phyloP scores from a whole-genome alignment of 495 filamentous ascomycete genomes.

The Elaphomyces granulatus region DNA sequence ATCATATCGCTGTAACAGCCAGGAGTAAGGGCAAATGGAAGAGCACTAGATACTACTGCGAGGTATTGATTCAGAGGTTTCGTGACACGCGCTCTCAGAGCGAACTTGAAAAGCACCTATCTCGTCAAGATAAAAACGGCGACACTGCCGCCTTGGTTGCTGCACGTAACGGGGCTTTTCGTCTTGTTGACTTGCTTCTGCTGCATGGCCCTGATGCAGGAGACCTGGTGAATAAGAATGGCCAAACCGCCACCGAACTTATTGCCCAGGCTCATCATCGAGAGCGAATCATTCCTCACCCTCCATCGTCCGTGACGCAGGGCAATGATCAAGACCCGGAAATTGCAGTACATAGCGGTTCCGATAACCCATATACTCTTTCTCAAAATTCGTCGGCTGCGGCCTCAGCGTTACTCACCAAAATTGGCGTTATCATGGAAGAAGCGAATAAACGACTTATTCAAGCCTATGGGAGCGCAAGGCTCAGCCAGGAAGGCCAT shows the following conservation, averaged over 20 bases:
- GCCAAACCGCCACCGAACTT: conserved; percentile 63
- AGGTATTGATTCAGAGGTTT: conserved; percentile 75
- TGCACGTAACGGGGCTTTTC: conserved; percentile 46
- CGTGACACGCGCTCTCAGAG: conserved; percentile 48
- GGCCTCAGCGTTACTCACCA: conserved; percentile 24
- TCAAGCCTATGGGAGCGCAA: conserved; percentile 27
- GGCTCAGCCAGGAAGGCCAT: conserved; percentile 22
- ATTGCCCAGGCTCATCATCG: conserved; percentile 30
- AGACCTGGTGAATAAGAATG: conserved; percentile 64
- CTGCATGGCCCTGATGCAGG: conserved; percentile 53
- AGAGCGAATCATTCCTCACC: conserved; percentile 24
- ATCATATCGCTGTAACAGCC: conserved; percentile 81
- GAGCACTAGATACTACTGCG: conserved; percentile 81
- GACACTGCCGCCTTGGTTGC: conserved; percentile 85
- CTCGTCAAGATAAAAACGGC: conserved; percentile 65
- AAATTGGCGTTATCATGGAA: conserved; percentile 30
- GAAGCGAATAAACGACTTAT: conserved; percentile 33
- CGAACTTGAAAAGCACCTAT: conserved; percentile 52
- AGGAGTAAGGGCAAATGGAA: conserved; percentile 62
- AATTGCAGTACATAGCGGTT: conserved; percentile 8
- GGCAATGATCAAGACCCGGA: conserved; percentile 30
- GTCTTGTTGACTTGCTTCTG: conserved; percentile 29
- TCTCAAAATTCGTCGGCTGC: conserved; percentile 16
- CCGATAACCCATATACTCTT: conserved; percentile 10
- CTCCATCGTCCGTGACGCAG: conserved; percentile 32